Conservation (phyloP, 805 yeast genomes). For the Saccharomyces eubayanus region DNA sequence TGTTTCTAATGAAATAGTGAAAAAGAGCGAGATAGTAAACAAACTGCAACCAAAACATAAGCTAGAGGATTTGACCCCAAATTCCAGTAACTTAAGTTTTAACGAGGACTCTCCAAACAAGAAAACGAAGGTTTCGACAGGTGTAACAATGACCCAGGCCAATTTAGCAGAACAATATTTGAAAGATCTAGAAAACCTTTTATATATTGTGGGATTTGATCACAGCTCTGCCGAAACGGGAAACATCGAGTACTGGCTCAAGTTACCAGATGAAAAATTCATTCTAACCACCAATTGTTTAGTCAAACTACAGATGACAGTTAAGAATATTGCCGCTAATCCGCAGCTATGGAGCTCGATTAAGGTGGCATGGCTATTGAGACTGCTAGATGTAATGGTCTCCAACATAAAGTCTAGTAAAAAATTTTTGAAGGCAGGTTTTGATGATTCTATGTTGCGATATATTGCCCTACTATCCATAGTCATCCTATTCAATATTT, state of each 20-base stretch:
- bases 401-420: conserved; percentile 13
- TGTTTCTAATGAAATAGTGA: conserved; percentile 2
- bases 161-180: conserved; percentile 17
- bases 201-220: conserved; percentile 7
- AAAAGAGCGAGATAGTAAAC: background rate
- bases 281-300: conserved; percentile 12
- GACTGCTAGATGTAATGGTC: conserved; percentile 14
- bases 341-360: conserved; percentile 8
- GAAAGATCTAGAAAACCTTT: conserved; percentile 12
- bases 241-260: conserved; percentile 17
- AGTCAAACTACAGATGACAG: conserved; percentile 9
- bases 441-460: conserved; percentile 9
- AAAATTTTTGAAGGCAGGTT: background rate
- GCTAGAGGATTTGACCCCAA: conserved; percentile 1
- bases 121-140: conserved; percentile 12
- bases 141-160: conserved; percentile 18
- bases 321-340: conserved; percentile 15
- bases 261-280: conserved; percentile 6
- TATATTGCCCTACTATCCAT: conserved; percentile 31
- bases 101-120: conserved; percentile 5
- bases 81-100: background rate
- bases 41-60: conserved; percentile 2
- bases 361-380: conserved; percentile 6
- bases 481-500: conserved; percentile 33
- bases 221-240: conserved; percentile 1